Base-by-base conservation (phyloP, 2,329 filamentous ascomycete species). In the Botrytis elliptica region DNA sequence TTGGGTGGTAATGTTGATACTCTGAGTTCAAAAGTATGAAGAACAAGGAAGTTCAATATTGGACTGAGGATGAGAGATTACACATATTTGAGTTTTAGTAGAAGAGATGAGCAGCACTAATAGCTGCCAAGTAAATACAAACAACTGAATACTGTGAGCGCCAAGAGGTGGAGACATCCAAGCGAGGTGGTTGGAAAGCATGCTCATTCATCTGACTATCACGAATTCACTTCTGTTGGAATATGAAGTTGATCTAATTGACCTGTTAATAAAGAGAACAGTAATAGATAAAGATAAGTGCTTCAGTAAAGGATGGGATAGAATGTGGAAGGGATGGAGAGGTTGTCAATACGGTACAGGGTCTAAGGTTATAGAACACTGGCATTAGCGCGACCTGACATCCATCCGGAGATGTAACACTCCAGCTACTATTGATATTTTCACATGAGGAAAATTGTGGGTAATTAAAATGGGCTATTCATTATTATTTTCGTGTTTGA, bases 401-500 rank as follows among this genome's bases (percentile, higher is more conserved):
- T 55, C 3, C 12, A 4, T 55, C 14, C 0, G 52, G n/a, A 18
- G 4, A 29, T 29, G 9, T 14, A 57, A 57, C 2, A 29, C 52
- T n/a, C n/a, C n/a, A n/a, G n/a, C n/a, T 57, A 0, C 12, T 6
- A 18, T 9, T 2, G 2, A 16, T 29, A 29, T 55, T 55, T 1
- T 7, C 25, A 55, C 25, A 29, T 4, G 52, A 29, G 6, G 3
- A 1, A 1, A 57, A 0, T 1, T 29, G 0, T 4, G 14, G 2
- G 2, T 3, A 1, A 4, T 18, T 0, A 2, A 8, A 9, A 18
- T 18, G 25, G 14, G 1, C 0, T 18, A 4, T 29, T 18, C 3
- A 2, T 57, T 16, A 18, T 18, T 4, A 0, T 29, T 29, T 29
- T 18, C 14, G 14, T 18, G 0, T 8, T 29, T 57, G 14, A 57